A percentile compares a stretch with the other conserved stretches of the same genome.
Evolutionary conservation across 176 grass and related monocot genomes (phyloP).

Genomic region (Poa annua): DNA sequence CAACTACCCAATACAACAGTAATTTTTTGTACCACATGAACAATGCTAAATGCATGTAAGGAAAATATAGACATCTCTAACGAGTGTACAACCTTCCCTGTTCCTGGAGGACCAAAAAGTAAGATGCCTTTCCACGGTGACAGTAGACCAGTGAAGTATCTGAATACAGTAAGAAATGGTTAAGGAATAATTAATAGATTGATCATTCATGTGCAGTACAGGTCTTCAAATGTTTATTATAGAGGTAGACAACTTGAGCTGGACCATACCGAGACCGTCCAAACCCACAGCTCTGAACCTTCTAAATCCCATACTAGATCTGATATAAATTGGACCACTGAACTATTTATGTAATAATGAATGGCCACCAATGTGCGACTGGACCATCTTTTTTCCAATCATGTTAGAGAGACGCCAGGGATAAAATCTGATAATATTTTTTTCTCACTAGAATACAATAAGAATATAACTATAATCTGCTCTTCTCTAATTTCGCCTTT

Average conservation of each 20-base stretch:
- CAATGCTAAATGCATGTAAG: neutral
- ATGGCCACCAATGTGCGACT: neutral
- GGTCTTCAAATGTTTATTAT: neutral
- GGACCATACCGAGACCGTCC: neutral
- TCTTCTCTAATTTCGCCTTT: neutral
- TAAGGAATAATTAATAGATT: conserved; percentile 9
- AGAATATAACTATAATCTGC: neutral
- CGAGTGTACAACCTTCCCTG: conserved; percentile 51
- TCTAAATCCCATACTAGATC: neutral
- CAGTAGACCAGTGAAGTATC: conserved; percentile 62
- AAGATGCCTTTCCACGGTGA: conserved; percentile 66
- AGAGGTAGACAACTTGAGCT: neutral
- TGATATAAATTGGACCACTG: neutral
- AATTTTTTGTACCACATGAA: neutral
- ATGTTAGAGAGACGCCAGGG: neutral
- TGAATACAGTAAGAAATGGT: conserved; percentile 37
- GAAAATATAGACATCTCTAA: neutral
- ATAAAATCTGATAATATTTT: neutral
- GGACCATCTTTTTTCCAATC: neutral
- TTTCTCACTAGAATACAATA: neutral
- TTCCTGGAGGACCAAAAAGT: conserved; percentile 64
- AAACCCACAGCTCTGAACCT: neutral
- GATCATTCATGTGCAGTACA: neutral
- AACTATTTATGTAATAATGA: conserved; percentile 14
- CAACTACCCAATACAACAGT: neutral